Evolutionary conservation across 2,329 filamentous ascomycete species (phyloP), one percentile per base, ranked within the genome.

Genomic region (Arthroderma sp.): DNA sequence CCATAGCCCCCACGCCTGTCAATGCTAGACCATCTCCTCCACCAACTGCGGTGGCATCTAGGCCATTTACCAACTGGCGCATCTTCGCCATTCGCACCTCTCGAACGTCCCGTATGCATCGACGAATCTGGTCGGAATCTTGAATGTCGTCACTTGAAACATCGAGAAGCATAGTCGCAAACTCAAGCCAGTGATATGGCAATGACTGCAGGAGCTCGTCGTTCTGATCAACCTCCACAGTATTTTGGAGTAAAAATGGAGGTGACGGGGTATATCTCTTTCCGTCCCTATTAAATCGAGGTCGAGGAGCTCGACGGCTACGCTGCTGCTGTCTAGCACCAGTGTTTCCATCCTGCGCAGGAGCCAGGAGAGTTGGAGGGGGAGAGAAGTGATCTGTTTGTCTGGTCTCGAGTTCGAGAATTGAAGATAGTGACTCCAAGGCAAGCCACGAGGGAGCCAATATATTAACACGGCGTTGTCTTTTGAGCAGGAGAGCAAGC

Each of bases 131-230:
- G 63, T 90, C 85, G 1, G 87, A 79, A 0, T 86, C 77, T 37
- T 81, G 79, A 54, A 97, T 80, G 69, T 96, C 91, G 70, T 96
- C 91, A 25, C 82, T 79, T 2, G 91, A 91, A 57, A 88, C 86
- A 51, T 91, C 86, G 1, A 98, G 80, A 49, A 98, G 76, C 68
- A 94, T 83, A 72, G 95, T 90, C 17, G 87, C 85, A 7, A 97
- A 75, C 73, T 97, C 93, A 43, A 95, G 80, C 91, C 91, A 98
- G 74, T 97, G 91, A 69, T 95, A 97, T 0, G 93, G 93, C 33
- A 98, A 76, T 1, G 86, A 81, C 28, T 41, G 59, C 44, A 56
- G 54, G 8, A n/a, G 21, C 9, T 57, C 49, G 13, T 38, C 41
- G 2, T 28, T 47, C 28, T 43, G 35, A 4, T 55, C 57, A 37